phyloP scores from a whole-genome alignment of 345 rosid species.

The Pelargonium nanum region DNA sequence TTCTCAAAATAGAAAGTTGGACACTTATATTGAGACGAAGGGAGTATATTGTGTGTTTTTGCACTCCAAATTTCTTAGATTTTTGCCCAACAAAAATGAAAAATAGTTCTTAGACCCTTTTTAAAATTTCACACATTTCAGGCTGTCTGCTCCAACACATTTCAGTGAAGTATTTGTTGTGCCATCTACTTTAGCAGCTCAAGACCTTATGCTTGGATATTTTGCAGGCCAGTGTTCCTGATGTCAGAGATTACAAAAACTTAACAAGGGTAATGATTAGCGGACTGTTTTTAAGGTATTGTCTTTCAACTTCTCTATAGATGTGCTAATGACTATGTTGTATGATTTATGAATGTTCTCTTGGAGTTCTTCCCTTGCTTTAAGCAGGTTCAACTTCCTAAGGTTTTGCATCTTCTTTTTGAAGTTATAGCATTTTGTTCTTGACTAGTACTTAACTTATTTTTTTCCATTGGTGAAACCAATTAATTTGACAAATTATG shows the following conservation, averaged over 20 bases:
- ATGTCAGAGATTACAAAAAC: conserved; percentile 62
- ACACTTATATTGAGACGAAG: too few species aligned
- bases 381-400: neutral
- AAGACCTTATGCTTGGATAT: conserved; percentile 15
- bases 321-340: neutral
- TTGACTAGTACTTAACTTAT: neutral
- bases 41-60: neutral
- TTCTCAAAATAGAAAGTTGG: too few species aligned
- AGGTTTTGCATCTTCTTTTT: neutral
- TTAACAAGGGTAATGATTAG: conserved; percentile 68
- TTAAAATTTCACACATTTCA: neutral
- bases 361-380: neutral
- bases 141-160: neutral
- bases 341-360: neutral
- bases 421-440: neutral
- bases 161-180: neutral
- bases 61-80: neutral
- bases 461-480: neutral
- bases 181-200: neutral
- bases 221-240: conserved; percentile 81
- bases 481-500: too few species aligned
- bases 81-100: neutral
- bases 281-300: conserved; percentile 83
- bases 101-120: neutral
- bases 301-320: neutral